Evolutionary conservation across 2,329 filamentous ascomycete species (phyloP), one percentile per base, ranked within the genome.

Genomic region (Aspergillus versicolor): DNA sequence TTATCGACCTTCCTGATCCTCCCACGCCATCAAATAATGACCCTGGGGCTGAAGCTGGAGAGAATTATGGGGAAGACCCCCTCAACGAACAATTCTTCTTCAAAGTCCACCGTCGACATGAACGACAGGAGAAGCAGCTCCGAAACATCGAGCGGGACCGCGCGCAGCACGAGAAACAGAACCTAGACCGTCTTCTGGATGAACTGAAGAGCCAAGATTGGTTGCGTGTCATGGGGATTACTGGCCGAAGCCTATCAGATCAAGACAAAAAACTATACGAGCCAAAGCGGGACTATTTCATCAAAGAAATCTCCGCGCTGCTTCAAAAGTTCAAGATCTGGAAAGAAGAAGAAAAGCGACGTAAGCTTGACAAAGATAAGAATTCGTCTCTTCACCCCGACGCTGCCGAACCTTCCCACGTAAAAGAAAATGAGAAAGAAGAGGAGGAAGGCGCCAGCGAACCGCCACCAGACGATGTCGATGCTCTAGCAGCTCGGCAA

Each of bases 171-270:
- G 84, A 88, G 63, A 87, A 88, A 63, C 80, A 83, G 46, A 83
- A 87, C 63, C 73, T 88, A n/a, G 85, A 88, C 60, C 79, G 84
- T 7, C 75, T 88, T 15, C 81, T 97, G 6, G 91, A 94, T 53
- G 91, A 91, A 17, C 82, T 99, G 1, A 89, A 91, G 70, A 90
- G 93, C 2, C 91, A 90, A 57, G 94, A 97, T 73, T 99, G 94
- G 94, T 80, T 97, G 56, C 88, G 90, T 60, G 84, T 92, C 4
- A 92, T 99, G 86, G 94, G 93, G 24, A 88, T 97, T 34, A 93
- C 87, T 62, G 91, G 84, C 38, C 77, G 95, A 42, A 95, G 84
- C 38, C 77, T 95, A 38, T 95, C 91, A 0, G 92, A 97, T 68
- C 86, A 86, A 21, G 90, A 91, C 68, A 93, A 91, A 75, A 94